Percentiles rank a stretch among this genome's conserved stretches.
Evolutionary conservation across 305 asterid species (phyloP).

Genomic region (Fraxinus platypoda): DNA sequence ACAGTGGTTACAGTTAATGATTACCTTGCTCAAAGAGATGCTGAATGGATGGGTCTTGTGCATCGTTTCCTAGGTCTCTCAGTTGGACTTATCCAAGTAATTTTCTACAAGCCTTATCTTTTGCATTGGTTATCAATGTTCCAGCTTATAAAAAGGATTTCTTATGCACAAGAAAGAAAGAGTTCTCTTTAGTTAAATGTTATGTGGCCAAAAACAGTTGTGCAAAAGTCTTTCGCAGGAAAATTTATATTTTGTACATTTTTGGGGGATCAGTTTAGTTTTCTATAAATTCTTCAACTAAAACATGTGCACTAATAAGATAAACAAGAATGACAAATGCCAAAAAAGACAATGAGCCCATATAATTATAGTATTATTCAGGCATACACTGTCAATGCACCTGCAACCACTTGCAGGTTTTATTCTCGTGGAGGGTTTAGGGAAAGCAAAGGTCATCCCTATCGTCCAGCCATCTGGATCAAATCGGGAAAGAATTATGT

Average conservation of each 20-base stretch:
- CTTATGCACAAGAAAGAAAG: neutral
- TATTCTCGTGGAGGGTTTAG: constrained; percentile 2
- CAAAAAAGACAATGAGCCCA: constrained; percentile 7
- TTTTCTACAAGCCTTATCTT: constrained; percentile 21
- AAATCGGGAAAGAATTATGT: neutral
- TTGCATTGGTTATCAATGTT: constrained; percentile 2
- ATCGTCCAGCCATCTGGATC: neutral
- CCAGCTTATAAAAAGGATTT: neutral
- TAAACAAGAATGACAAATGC: neutral
- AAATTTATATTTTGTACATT: neutral
- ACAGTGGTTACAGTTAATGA: constrained; percentile 97
- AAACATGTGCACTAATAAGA: constrained; percentile 2
- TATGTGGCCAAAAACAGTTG: neutral
- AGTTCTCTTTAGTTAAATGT: neutral
- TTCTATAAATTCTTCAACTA: constrained; percentile 11
- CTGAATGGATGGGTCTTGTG: constrained; percentile 99
- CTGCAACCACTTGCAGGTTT: neutral
- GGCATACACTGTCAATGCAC: constrained; percentile 7
- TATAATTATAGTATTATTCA: constrained; percentile 4
- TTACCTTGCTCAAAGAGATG: constrained; percentile 98
- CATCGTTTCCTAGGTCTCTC: constrained; percentile 97
- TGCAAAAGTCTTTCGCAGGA: neutral
- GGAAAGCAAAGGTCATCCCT: neutral
- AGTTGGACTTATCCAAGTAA: constrained; percentile 98
- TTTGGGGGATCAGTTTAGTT: constrained; percentile 3